These are phyloP conservation scores for Mortierella alpina DNA, from an alignment of 192 early-diverging fungal species.

Conservation along the genomic window DNA sequence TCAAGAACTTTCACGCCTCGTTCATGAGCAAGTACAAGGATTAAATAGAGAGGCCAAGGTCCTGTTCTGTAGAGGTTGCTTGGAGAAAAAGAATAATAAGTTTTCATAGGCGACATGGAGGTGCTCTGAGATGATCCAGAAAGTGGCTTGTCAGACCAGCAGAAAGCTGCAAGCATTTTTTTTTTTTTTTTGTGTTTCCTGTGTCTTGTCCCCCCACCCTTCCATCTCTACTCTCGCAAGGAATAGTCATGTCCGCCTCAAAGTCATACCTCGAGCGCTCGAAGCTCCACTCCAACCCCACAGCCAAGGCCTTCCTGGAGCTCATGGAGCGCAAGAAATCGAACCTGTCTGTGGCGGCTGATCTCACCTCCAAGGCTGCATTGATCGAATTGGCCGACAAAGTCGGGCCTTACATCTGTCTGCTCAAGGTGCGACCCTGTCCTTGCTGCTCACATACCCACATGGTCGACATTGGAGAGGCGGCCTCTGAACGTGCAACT, in stretches of 20 bases:
- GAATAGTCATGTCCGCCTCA: constrained; percentile 25
- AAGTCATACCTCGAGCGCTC: constrained; percentile 78
- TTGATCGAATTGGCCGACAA: constrained; percentile 88
- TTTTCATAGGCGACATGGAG: background rate
- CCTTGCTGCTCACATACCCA: background rate
- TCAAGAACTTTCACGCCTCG: constrained; percentile 81
- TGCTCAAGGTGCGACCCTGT: constrained; percentile 78
- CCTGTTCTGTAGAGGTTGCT: background rate
- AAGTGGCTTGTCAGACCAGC: background rate
- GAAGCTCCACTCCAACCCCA: constrained; percentile 75
- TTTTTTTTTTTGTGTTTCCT: background rate
- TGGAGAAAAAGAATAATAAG: background rate
- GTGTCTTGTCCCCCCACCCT: background rate
- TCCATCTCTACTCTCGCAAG: background rate
- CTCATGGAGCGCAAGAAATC: constrained; percentile 91
- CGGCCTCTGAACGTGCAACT: too few species aligned
- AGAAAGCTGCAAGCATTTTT: background rate
- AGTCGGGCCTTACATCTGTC: constrained; percentile 94
- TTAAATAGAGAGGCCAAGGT: background rate
- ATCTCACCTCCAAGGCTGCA: constrained; percentile 89
- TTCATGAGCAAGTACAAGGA: constrained; percentile 82
- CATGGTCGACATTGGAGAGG: too few species aligned
- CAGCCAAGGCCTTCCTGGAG: constrained; percentile 78
- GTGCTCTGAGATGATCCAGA: background rate
- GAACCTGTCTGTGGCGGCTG: constrained; percentile 91